Base-by-base conservation (phyloP, 192 early-diverging fungal species). In the Coemansia sp. region DNA sequence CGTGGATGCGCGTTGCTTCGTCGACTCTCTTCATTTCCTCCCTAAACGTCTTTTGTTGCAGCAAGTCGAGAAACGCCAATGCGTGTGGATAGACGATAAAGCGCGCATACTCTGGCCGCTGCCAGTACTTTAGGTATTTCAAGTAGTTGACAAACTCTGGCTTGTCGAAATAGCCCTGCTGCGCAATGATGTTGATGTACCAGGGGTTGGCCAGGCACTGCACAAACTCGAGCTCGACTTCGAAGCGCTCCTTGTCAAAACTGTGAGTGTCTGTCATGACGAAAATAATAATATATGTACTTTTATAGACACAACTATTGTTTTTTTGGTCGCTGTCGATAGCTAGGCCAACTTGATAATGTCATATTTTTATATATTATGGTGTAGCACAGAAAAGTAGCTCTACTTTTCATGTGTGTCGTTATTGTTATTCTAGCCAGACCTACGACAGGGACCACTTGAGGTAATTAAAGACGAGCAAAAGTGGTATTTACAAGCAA, bases 141-240 rank as follows among this genome's bases (percentile, higher is more conserved):
- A 98, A 74, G 69, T 97, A 98, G 72, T 93, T 92, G 36, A 97
- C 74, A 78, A 97, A 98, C 22, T 88, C 87, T 43, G 89, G 90
- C 74, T 95, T 87, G 40, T 91, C 87, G 71, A 98, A 93, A 73
- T 91, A 95, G 44, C 89, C 87, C 73, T 93, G 91, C 72, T 98
- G 97, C 6, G 93, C 97, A 13, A 98, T 88, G 78, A 90, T 87
- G 73, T 95, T 93, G 41, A 98, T 86, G 70, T 98, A 98, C 89
- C 90, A 91, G 20, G 97, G 97, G 78, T 97, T 98, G 40, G 95
- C 88, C 15, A 98, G 85, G 71, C 92, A 95, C 79, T 97, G 95
- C 15, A 98, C 86, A 87, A 98, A 98, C 83, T 98, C 97, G 40
- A 98, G 88, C 80, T 98, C 96, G n/a, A 95, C 88, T 73, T 92